Base-by-base conservation (phyloP, 1,284 basidiomycete genomes). In the Pyrrhoderma noxium region DNA sequence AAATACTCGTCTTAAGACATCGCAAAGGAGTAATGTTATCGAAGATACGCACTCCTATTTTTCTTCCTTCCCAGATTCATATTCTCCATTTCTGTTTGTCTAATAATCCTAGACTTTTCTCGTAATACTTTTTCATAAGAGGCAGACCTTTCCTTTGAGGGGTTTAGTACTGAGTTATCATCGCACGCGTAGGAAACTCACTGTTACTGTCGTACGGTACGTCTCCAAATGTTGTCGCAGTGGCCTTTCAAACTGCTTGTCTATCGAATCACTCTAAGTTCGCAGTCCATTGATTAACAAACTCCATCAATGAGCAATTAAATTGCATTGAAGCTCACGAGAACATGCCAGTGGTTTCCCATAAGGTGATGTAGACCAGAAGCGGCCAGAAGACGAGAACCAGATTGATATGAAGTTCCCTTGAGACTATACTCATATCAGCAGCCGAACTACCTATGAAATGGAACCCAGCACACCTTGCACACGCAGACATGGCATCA, bases 361-460 rank as follows among this genome's bases (percentile, higher is more conserved):
- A 95, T 86, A 58, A 97, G 78, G 66, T 93, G 90, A 66, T 96
- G 92, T 47, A 96, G 70, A 1, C 93, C 93, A 14, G 87, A 83
- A n/a, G 88, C 82, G 31, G 88, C 89, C 62, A 93, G 82, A 44
- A 90, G 67, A 56, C 87, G 71, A 56, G 85, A 77, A 57, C 90
- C 76, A 43, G 88, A 69, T 67, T 93, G 80, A 67, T 93, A 82
- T 59, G 83, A 71, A 45, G 89, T 77, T 54, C 91, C 80, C 69
- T 93, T 89, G 60, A 89, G 68, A 53, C 85, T 88, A 57, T 31
- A 43, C 46, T 23, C 45, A 18, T 18, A 36, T 54, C 18, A 52
- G 44, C 23, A 31, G 36, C 35, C 16, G 22, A n/a, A 42, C 31
- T 31, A 21, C n/a, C n/a, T 3, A 27, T 5, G n/a, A 8, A 35